A percentile compares a stretch with the other conserved stretches of the same genome.
These are phyloP conservation scores for Linanthus parryae DNA, from an alignment of 148 eudicot genomes.

Conservation along the genomic window DNA sequence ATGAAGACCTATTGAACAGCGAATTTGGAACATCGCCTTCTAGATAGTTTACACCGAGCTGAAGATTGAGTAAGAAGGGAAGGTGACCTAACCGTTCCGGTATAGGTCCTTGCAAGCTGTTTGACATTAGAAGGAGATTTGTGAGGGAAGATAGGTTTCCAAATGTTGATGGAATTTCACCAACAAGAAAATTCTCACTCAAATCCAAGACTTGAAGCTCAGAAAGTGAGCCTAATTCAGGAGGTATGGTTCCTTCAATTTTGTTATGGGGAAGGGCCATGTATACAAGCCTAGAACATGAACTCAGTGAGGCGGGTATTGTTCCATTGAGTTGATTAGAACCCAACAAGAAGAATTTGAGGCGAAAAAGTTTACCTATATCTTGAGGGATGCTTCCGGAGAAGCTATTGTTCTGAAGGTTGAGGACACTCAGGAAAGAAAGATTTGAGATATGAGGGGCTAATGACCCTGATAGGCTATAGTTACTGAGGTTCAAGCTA, in stretches of 20 bases:
- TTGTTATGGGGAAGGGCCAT: slow-evolving; percentile 14
- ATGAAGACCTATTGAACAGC: slow-evolving; percentile 13
- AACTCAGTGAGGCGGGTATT: slow-evolving; percentile 14
- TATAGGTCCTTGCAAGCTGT: slow-evolving; percentile 14
- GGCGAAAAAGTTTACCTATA: slow-evolving; percentile 15
- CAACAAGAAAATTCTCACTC: slow-evolving; percentile 11
- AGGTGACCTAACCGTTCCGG: slow-evolving; percentile 14
- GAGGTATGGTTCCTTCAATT: slow-evolving; percentile 15
- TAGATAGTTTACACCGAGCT: slow-evolving; percentile 8
- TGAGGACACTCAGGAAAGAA: slow-evolving; percentile 16
- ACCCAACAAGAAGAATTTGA: slow-evolving; percentile 10
- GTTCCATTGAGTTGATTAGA: slow-evolving; percentile 17
- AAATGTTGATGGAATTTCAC: slow-evolving; percentile 17
- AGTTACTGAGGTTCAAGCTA: slow-evolving; percentile 13
- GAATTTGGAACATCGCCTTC: slow-evolving; percentile 16
- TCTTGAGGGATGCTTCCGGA: slow-evolving; percentile 14
- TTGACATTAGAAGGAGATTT: slow-evolving; percentile 9
- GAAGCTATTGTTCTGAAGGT: slow-evolving; percentile 15
- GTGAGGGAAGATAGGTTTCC: slow-evolving; percentile 17
- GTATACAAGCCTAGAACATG: slow-evolving; percentile 3
- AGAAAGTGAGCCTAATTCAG: slow-evolving; percentile 17
- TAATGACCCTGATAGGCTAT: slow-evolving; percentile 10
- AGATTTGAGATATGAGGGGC: slow-evolving; percentile 23
- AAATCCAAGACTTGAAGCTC: slow-evolving; percentile 10
- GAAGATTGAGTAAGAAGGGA: slow-evolving; percentile 9